phyloP scores from a whole-genome alignment of 768 basidiomycete species.

The Termitomyces sp. region DNA sequence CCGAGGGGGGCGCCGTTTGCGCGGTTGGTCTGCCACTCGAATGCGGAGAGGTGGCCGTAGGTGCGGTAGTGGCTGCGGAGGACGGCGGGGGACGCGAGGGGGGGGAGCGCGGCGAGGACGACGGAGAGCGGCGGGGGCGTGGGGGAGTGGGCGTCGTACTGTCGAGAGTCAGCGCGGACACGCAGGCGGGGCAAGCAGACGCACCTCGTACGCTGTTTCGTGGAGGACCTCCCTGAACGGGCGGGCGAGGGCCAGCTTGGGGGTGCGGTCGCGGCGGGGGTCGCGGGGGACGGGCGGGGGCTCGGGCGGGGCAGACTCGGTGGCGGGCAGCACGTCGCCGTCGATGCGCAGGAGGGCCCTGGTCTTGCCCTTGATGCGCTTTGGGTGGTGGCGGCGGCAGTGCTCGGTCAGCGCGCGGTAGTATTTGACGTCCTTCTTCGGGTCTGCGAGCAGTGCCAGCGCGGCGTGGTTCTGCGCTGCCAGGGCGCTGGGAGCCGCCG shows the following conservation, averaged over 20 bases:
- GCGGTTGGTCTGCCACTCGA: conserved; percentile 78
- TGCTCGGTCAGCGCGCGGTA: conserved; percentile 39
- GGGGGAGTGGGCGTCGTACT: conserved; percentile 76
- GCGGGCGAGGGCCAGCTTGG: conserved; percentile 21
- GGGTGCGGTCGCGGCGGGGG: conserved; percentile 47
- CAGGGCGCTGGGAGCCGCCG: not conserved
- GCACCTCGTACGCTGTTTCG: conserved; percentile 55
- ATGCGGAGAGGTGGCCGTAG: conserved; percentile 60
- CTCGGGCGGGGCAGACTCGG: conserved; percentile 21
- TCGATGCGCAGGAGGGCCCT: conserved; percentile 33
- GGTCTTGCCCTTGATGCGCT: not conserved
- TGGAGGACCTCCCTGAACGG: conserved; percentile 34
- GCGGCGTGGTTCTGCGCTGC: not conserved
- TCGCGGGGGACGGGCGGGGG: conserved; percentile 43
- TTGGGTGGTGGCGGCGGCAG: not conserved
- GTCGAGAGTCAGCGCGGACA: not conserved
- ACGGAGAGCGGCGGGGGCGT: conserved; percentile 74
- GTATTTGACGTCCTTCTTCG: conserved; percentile 18
- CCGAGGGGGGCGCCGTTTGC: conserved; percentile 82
- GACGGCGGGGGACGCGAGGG: conserved; percentile 61
- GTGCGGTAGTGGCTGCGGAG: conserved; percentile 64
- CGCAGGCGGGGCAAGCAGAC: not conserved
- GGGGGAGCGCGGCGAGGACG: conserved; percentile 67
- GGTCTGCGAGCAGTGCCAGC: not conserved
- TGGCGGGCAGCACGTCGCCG: conserved; percentile 44